Base-by-base conservation (phyloP, 306 rosid genomes). In the Cucumis hystrix region DNA sequence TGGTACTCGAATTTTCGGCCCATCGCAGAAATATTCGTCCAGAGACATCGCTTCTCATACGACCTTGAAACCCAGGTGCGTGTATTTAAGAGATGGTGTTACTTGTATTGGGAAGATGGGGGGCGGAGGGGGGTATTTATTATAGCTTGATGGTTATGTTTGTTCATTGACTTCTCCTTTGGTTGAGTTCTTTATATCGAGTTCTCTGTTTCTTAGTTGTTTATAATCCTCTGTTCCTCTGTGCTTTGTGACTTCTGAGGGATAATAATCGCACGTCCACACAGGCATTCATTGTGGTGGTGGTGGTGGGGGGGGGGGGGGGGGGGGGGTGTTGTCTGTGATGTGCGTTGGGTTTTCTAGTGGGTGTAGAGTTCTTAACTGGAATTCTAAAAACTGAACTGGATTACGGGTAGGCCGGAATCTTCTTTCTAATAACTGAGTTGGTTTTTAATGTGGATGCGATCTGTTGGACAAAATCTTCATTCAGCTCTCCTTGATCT, bases 21-120 rank as follows among this genome's bases (percentile, higher is more conserved):
- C 98, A 4, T 95, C 98, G 1, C 98, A 95, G 37, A 95, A 95
- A 72, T 95, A 89, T 79, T 95, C 98, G 0, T 95, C 98, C 3
- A 84, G 97, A 79, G 98, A 95, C 74, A 83, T 95, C 52, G 98
- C 98, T 2, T 62, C 98, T 4, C 98, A 95, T 75, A 95, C 98
- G 11, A 82, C 86, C 72, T 82, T 95, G 20, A 95, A 92, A 77
- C 97, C 99, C 1, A 92, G 96, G 97, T 89, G 40, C 12, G 33
- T 30, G 9, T 73, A 15, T 30, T 72, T 72, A 16, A 15, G 28
- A 51, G 15, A 28, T 51, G 6, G 28, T 13, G 28, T 72, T 51
- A 14, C 6, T 51, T 51, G 61, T 41, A 45, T 21, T 21, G 7
- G 47, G 43, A 64, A 33, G 45, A 63, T 64, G 70, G 70, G 23